Evolutionary conservation across 768 basidiomycete genomes (phyloP).

Genomic region (Artomyces pyxidatus): DNA sequence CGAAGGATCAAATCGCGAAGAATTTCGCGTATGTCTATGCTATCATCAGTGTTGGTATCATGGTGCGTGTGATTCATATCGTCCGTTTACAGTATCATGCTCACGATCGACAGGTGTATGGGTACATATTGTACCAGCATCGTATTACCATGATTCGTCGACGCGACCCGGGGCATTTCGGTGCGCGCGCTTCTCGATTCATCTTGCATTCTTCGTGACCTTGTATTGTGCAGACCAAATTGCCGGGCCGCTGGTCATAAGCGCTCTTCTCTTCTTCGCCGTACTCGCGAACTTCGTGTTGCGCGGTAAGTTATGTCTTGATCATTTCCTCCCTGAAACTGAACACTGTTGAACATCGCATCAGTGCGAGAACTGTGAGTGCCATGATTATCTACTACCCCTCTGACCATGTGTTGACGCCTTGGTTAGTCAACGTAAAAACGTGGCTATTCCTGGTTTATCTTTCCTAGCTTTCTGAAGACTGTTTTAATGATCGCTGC

Average conservation of each 20-base stretch:
- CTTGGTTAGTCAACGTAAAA: constrained; percentile 6
- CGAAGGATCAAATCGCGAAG: constrained; percentile 55
- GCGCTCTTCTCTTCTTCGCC: constrained; percentile 76
- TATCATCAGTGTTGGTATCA: constrained; percentile 58
- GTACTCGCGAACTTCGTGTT: constrained; percentile 84
- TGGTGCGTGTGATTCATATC: constrained; percentile 34
- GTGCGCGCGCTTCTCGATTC: constrained; percentile 31
- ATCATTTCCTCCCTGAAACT: not conserved
- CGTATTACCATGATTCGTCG: constrained; percentile 87
- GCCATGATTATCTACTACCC: not conserved
- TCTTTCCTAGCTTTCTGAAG: constrained; percentile 7
- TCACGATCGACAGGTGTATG: constrained; percentile 55
- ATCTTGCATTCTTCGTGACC: not conserved
- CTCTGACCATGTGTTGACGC: not conserved
- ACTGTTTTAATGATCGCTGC: too few relatives aligned
- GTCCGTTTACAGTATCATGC: not conserved
- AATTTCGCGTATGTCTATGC: constrained; percentile 83
- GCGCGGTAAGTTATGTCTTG: constrained; percentile 52
- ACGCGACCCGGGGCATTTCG: constrained; percentile 84
- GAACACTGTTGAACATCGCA: not conserved
- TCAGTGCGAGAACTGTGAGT: constrained; percentile 16
- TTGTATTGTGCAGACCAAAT: constrained; percentile 52
- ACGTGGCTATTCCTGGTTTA: constrained; percentile 12
- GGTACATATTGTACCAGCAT: constrained; percentile 77
- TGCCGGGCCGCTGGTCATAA: constrained; percentile 76